Evolutionary conservation across 1,284 basidiomycete genomes (phyloP).

Genomic region (Leucoagaricus sp.): DNA sequence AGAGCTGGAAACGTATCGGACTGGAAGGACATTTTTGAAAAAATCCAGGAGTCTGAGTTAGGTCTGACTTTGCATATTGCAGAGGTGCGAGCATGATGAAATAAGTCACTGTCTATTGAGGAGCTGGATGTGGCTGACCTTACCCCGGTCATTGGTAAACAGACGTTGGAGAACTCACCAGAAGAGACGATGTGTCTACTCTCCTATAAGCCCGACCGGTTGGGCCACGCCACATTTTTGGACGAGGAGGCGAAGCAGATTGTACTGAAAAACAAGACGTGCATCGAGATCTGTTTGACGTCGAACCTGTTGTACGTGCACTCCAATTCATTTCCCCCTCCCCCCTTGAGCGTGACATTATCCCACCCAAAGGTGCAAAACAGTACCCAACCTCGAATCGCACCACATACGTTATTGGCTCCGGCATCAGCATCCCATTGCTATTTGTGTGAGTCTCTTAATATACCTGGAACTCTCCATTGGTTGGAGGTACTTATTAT

Average conservation of each 20-base stretch:
- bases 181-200: conserved; percentile 68
- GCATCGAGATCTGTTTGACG: conserved; percentile 80
- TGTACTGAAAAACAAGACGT: conserved; percentile 58
- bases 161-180: conserved; percentile 53
- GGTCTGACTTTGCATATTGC: conserved; percentile 80
- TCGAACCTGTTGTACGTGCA: conserved; percentile 73
- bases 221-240: conserved; percentile 84
- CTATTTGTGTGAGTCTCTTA: conserved; percentile 65
- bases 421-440: conserved; percentile 62
- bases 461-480: neutral
- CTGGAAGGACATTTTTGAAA: conserved; percentile 54
- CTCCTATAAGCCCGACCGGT: conserved; percentile 62
- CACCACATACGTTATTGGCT: conserved; percentile 77
- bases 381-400: conserved; percentile 59
- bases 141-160: neutral
- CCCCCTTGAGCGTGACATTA: no score
- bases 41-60: conserved; percentile 59
- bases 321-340: neutral
- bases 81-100: conserved; percentile 49
- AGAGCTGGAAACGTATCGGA: conserved; percentile 54
- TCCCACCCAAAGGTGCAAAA: conserved; percentile 60
- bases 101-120: neutral
- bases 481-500: no score
- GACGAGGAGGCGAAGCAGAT: conserved; percentile 57
- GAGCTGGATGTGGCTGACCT: neutral